Evolutionary conservation across 2,329 filamentous ascomycete species (phyloP).

Genomic region (Aspergillus ochraceus): DNA sequence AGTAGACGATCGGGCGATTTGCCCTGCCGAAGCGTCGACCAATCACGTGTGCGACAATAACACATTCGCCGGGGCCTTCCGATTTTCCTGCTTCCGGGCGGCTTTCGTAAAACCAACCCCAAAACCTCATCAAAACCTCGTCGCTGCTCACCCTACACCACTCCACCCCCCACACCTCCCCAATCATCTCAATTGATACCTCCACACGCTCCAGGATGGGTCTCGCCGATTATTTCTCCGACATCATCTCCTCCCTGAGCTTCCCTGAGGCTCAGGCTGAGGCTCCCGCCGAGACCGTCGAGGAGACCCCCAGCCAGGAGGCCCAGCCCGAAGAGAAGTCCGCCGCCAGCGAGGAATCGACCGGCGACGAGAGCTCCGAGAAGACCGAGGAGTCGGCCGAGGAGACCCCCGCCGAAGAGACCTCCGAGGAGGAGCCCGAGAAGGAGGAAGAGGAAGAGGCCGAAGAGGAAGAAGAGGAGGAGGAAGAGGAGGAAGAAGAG

Average conservation of each 20-base stretch:
- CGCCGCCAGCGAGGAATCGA: slow-evolving; percentile 28
- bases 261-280: slow-evolving; percentile 62
- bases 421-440: slow-evolving; percentile 52
- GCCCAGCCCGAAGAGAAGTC: slow-evolving; percentile 41
- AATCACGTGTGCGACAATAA: slow-evolving; percentile 44
- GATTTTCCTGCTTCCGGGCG: slow-evolving; percentile 38
- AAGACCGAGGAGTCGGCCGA: slow-evolving; percentile 49
- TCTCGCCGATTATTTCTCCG: slow-evolving; percentile 64
- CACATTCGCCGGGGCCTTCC: slow-evolving; percentile 40
- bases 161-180: slow-evolving; percentile 10
- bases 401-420: slow-evolving; percentile 45
- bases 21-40: slow-evolving; percentile 21
- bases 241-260: slow-evolving; percentile 65
- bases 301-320: slow-evolving; percentile 49
- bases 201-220: slow-evolving; percentile 52
- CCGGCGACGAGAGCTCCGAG: slow-evolving; percentile 32
- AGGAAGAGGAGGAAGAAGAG: slow-evolving; percentile 80
- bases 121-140: slow-evolving; percentile 34
- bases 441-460: slow-evolving; percentile 56
- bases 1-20: too few species aligned
- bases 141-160: slow-evolving; percentile 25
- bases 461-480: slow-evolving; percentile 69
- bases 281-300: slow-evolving; percentile 54
- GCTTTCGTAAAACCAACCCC: slow-evolving; percentile 34
- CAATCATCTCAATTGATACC: slow-evolving; percentile 33